Evolutionary conservation across 2,329 filamentous ascomycete genomes (phyloP), one percentile per base, ranked within the genome.

Genomic region (Colletotrichum paranaense): DNA sequence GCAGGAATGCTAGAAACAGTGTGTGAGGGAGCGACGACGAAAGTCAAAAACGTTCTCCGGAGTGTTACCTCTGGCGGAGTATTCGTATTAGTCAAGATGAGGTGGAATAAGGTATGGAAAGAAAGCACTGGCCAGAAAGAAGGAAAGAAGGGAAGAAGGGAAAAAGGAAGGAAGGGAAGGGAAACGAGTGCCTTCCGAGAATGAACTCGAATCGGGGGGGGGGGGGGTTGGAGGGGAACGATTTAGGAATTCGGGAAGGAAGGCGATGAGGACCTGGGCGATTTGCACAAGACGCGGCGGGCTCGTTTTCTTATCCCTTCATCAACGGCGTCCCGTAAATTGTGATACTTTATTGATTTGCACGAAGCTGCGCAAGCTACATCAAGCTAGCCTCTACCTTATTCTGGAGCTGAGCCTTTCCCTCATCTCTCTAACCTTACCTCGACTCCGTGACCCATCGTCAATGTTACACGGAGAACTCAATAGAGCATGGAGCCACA

Each of bases 1-100:
- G 57, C 57, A 38, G 49, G 49, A 64, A 64, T 35, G 67, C 66
- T 53, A 53, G 68, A 73, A 62, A 56, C 49, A 32, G 22, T 16
- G 55, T 32, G 30, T 46, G 70, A 73, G 60, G 67, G 60, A 70
- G 56, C 14, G 60, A 70, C 49, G 65, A 70, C 38, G 60, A 73
- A 65, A 67, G 59, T 38, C 28, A 70, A 66, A 22, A 46, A 19
- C 16, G 38, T 42, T 42, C 38, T 19, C 38, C 7, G 5, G 38
- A 49, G 24, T 35, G 5, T 11, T 24, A 32, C 38, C 38, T 22
- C 26, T 52, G 14, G 11, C 26, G 22, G 46, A 42, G n/a, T 24
- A 26, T 22, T 22, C 28, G 35, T 9, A 53, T 68, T 53, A 53
- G 56, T 52, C 56, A 67, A 62, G 35, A 35, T 35, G 14, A 62